Conservation (phyloP, 768 basidiomycete species). For the Cantharellus anzutake region DNA sequence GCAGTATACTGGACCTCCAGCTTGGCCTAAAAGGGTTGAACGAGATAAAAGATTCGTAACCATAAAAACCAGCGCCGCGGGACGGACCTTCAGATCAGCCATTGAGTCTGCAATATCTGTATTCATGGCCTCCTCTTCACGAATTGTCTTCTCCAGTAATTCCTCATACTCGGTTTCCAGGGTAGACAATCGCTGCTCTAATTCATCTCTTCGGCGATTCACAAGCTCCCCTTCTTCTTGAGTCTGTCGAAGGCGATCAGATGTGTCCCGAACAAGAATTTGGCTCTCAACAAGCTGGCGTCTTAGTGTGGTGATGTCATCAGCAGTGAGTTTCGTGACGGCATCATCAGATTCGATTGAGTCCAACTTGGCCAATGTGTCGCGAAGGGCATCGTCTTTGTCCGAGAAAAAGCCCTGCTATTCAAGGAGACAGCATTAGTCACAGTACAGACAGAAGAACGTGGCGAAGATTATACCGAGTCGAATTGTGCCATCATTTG, state of each 20-base stretch:
- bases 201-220: slow-evolving; percentile 61
- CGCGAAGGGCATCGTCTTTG: slow-evolving; percentile 84
- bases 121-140: slow-evolving; percentile 73
- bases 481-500: slow-evolving; percentile 99
- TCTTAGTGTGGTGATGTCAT: slow-evolving; percentile 65
- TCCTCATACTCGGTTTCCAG: slow-evolving; percentile 95
- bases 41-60: slow-evolving; percentile 4
- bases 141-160: slow-evolving; percentile 81
- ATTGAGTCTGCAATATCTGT: slow-evolving; percentile 70
- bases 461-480: slow-evolving; percentile 34
- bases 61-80: slow-evolving; percentile 10
- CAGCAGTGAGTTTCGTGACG: slow-evolving; percentile 39
- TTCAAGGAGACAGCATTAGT: neutral
- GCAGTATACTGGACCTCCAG: slow-evolving; percentile 86
- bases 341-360: slow-evolving; percentile 45
- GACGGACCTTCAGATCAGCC: slow-evolving; percentile 68
- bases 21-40: slow-evolving; percentile 43
- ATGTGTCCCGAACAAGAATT: slow-evolving; percentile 64
- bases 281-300: slow-evolving; percentile 83
- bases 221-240: slow-evolving; percentile 88
- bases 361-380: slow-evolving; percentile 69
- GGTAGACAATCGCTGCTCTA: slow-evolving; percentile 61
- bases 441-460: neutral
- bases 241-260: slow-evolving; percentile 72
- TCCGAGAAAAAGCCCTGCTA: slow-evolving; percentile 90